A percentile compares a stretch with the other conserved stretches of the same genome.
Conservation (phyloP, 768 basidiomycete genomes). For the Amanita rimosa region DNA sequence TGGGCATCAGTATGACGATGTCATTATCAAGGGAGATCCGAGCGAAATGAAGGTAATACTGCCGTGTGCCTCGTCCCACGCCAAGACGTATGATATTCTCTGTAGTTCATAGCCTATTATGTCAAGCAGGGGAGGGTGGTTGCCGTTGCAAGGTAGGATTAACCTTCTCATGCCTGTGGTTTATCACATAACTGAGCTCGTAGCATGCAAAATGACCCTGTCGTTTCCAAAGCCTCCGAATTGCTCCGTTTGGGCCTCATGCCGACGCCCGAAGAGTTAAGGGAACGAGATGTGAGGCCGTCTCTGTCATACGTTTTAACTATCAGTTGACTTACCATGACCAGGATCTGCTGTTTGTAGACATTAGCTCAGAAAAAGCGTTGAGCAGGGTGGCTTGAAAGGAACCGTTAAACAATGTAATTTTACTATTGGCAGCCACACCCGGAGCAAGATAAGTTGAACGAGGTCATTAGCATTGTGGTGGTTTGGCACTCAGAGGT, state of each 20-base stretch:
- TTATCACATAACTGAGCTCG: neutral
- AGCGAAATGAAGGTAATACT: slow-evolving; percentile 72
- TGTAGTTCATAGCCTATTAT: slow-evolving; percentile 75
- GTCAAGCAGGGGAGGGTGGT: slow-evolving; percentile 50
- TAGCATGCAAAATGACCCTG: slow-evolving; percentile 76
- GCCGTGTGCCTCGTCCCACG: neutral
- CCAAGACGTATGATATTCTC: neutral
- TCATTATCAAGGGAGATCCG: slow-evolving; percentile 66
- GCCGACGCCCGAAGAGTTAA: slow-evolving; percentile 68
- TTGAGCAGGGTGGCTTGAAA: slow-evolving; percentile 13
- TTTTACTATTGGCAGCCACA: too few species aligned
- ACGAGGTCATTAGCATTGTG: too few species aligned
- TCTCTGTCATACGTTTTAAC: neutral
- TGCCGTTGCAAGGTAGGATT: slow-evolving; percentile 48
- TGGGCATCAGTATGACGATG: slow-evolving; percentile 60
- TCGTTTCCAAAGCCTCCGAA: slow-evolving; percentile 70
- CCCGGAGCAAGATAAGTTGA: too few species aligned
- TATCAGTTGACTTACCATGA: neutral
- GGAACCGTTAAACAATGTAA: too few species aligned
- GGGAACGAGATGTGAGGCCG: slow-evolving; percentile 52
- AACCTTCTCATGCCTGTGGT: neutral
- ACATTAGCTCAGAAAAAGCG: slow-evolving; percentile 25
- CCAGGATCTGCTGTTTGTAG: slow-evolving; percentile 29
- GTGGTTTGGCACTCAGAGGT: too few species aligned
- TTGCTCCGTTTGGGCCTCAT: slow-evolving; percentile 69